phyloP scores from a whole-genome alignment of 768 basidiomycete genomes.

The Collybia nuda region DNA sequence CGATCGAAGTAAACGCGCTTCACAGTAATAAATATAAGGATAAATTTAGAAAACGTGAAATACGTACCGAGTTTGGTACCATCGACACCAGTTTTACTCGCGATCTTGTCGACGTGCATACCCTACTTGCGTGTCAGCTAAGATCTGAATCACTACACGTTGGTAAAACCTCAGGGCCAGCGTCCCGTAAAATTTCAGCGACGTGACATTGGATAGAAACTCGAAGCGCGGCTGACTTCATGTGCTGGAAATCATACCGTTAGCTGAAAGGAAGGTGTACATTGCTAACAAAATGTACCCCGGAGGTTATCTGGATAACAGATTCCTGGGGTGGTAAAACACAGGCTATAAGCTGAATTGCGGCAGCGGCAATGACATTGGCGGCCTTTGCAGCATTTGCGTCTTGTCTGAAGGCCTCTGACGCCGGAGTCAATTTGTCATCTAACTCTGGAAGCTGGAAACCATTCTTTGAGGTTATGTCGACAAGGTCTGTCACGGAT shows the following conservation, averaged over 20 bases:
- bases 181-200: constrained; percentile 30
- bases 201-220: constrained; percentile 22
- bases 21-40: background rate
- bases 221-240: constrained; percentile 22
- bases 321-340: constrained; percentile 24
- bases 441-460: constrained; percentile 24
- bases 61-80: constrained; percentile 32
- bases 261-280: background rate
- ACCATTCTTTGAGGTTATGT: constrained; percentile 13
- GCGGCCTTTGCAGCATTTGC: constrained; percentile 27
- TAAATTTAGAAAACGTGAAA: background rate
- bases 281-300: constrained; percentile 16
- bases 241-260: constrained; percentile 14
- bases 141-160: background rate
- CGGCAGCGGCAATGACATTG: constrained; percentile 28
- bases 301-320: constrained; percentile 16
- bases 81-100: constrained; percentile 28
- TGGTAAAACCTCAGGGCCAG: constrained; percentile 24
- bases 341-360: constrained; percentile 28
- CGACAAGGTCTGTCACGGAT: constrained; percentile 21
- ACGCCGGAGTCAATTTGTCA: constrained; percentile 19
- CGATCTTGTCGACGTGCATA: constrained; percentile 36
- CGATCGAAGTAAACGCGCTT: constrained; percentile 29
- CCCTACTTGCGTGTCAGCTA: constrained; percentile 19
- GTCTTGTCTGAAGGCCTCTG: constrained; percentile 26